Base-by-base conservation (phyloP, 176 grass and related monocot genomes). In the Areca catechu region DNA sequence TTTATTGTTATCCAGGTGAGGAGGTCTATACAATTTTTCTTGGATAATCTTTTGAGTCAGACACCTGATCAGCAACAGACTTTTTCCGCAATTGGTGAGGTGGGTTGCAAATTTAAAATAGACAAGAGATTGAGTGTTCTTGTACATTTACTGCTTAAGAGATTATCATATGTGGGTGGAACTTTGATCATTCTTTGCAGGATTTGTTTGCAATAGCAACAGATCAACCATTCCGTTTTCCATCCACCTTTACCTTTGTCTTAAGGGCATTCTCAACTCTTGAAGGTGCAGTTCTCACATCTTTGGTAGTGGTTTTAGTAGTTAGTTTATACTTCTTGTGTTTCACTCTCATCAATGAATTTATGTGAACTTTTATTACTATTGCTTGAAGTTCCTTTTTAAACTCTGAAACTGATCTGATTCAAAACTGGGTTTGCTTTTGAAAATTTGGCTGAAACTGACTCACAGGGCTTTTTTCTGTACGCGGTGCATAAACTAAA, bases 151-250 rank as follows among this genome's bases (percentile, higher is more conserved):
- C 34, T 43, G 34, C 34, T 43, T 43, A 43, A 43, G 34, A 43
- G 34, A 43, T 43, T 43, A 43, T 43, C 34, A 43, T 43, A 12
- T 43, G 34, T 14, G 10, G 34, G 34, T 43, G 10, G 34, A 43
- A 51, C n/a, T 52, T 21, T 19, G 10, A 74, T 51, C 51, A 48
- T 16, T 24, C 34, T 72, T 81, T 86, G 1, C 54, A 96, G 92
- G 92, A 96, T 63, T 88, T 96, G 62, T 96, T 96, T 88, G 86
- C 92, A 7, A 87, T 96, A 85, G 86, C 86, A 19, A 80, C 83
- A 68, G 92, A 96, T 87, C 92, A 96, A 53, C 92, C 92, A 62
- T 96, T 96, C 61, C 86, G 92, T 14, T 96, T 96, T 67, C 92
- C 92, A 49, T 96, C 92, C 49, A 96, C 83, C 53, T 90, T 96